Base-by-base conservation (phyloP, 1,284 basidiomycete genomes). In the Stygiomarasmius scandens region DNA sequence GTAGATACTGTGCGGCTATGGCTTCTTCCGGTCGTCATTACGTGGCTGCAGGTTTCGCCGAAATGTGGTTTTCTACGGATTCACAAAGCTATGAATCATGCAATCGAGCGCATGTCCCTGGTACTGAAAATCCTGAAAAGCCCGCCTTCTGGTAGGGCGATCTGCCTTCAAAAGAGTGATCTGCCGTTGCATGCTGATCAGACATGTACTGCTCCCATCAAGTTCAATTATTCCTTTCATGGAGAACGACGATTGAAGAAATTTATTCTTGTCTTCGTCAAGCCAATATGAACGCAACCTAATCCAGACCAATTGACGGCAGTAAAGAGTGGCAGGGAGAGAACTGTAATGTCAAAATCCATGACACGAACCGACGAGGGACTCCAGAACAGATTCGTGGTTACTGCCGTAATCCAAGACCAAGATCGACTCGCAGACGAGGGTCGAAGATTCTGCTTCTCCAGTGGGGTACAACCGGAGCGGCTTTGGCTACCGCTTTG, bases 381-480 rank as follows among this genome's bases (percentile, higher is more conserved):
- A 68, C 59, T 32, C 29, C 5, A 12, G 5, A 12, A 12, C 6
- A 12, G 29, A 32, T 5, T 32, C 67, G 66, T 5, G 61, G n/a
- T n/a, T n/a, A n/a, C n/a, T n/a, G n/a, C n/a, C 74, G 1, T 56
- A 71, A 12, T 60, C 56, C 1, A 71, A 75, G 32, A 72, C 76
- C 54, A 48, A 69, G 9, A 34, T 74, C 0, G 74, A 76, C 8
- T 74, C 75, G n/a, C n/a, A n/a, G n/a, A n/a, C n/a, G n/a, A n/a
- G n/a, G n/a, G 0, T 6, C 68, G 1, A 58, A 72, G 22, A 68
- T 72, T 2, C 52, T 77, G 5, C 54, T 59, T 1, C 60, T 79
- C 25, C 76, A 77, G 52, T 80, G 77, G 76, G 70, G 70, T 0
- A 78, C 77, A 1, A 69, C 71, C 0, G 64, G 67, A 2, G 69